A percentile compares a stretch with the other conserved stretches of the same genome.
Conservation (phyloP, 2,329 filamentous ascomycete species). For the Lizonia empirigonia region DNA sequence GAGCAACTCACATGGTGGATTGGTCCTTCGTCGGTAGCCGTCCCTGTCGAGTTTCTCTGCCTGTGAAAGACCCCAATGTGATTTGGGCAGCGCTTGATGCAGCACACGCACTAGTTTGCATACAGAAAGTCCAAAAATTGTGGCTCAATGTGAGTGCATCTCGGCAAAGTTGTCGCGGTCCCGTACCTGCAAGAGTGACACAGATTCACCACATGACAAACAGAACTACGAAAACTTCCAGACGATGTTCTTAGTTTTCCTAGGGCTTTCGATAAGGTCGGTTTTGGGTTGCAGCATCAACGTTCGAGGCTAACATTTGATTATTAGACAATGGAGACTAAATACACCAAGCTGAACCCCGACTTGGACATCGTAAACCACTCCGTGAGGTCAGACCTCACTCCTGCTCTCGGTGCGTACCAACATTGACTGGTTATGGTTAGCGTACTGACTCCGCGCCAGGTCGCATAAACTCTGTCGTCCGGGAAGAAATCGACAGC, state of each 20-base stretch:
- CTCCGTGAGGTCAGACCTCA: constrained; percentile 42
- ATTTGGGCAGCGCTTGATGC: no score
- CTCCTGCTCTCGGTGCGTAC: constrained; percentile 42
- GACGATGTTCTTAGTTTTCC: constrained; percentile 44
- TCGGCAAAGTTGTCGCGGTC: no score
- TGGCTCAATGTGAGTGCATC: no score
- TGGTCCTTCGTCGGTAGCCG: no score
- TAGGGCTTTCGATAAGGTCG: constrained; percentile 31
- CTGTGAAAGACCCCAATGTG: no score
- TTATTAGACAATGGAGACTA: constrained; percentile 35
- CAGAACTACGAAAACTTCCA: constrained; percentile 41
- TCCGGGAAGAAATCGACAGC: constrained; percentile 40
- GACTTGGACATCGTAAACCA: constrained; percentile 26
- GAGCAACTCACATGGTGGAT: no score
- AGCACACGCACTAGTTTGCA: no score
- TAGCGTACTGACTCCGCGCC: constrained; percentile 14
- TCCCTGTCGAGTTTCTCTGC: no score
- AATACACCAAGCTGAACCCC: constrained; percentile 37
- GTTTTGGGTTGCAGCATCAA: constrained; percentile 12
- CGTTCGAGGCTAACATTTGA: background rate
- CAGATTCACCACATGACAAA: no score
- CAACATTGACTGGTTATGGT: background rate
- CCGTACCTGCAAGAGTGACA: no score
- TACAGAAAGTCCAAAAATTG: no score
- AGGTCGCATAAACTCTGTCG: constrained; percentile 39